Percentiles rank a stretch among this genome's conserved stretches.
phyloP scores from a whole-genome alignment of 208 protist genomes.

The Polymyxa betae region DNA sequence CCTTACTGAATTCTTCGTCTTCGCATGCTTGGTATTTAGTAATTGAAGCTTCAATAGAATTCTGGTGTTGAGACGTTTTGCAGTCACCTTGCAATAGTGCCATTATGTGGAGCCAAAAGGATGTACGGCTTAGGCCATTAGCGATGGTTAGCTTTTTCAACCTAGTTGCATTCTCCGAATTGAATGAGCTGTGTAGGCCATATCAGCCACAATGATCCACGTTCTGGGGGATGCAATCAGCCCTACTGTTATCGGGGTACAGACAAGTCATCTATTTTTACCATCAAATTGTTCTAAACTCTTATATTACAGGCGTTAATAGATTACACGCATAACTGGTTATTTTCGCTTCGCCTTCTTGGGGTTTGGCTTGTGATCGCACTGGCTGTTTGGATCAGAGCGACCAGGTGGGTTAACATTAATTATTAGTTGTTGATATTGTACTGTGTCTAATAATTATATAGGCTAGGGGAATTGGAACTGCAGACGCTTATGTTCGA shows the following conservation, averaged over 20 bases:
- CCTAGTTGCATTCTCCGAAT: neutral
- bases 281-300: neutral
- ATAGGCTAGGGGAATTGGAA: neutral
- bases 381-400: neutral
- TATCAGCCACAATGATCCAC: conserved; percentile 11
- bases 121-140: neutral
- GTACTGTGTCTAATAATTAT: neutral
- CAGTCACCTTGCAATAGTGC: neutral
- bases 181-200: neutral
- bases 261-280: neutral
- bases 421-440: neutral
- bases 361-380: neutral
- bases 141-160: neutral
- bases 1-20: conserved; percentile 7
- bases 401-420: neutral
- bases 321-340: neutral
- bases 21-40: neutral
- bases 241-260: conserved; percentile 4
- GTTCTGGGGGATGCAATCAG: neutral
- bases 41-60: neutral
- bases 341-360: neutral
- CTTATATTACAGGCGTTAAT: neutral
- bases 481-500: neutral
- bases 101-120: conserved; percentile 23
- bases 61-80: neutral